Conservation (phyloP, 805 yeast genomes). For the Blastobotrys parvus region DNA sequence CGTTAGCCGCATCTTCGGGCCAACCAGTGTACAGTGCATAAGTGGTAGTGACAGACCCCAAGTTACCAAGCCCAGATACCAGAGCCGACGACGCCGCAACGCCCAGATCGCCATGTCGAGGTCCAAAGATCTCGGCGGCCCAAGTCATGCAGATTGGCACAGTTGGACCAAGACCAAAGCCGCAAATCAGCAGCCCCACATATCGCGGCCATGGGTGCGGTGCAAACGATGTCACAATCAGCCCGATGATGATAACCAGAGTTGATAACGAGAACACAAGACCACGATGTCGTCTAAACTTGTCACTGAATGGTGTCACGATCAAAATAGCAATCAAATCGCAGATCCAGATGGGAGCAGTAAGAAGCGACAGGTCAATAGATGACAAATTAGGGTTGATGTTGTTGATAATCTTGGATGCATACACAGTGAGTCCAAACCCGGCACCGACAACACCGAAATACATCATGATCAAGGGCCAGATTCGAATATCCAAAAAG, state of each 20-base stretch:
- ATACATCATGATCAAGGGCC: constrained; percentile 82
- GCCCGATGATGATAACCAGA: constrained; percentile 61
- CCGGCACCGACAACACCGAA: constrained; percentile 94
- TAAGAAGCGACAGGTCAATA: constrained; percentile 62
- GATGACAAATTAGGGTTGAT: constrained; percentile 56
- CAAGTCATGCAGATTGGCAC: constrained; percentile 84
- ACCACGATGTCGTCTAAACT: constrained; percentile 49
- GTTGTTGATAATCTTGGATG: constrained; percentile 62
- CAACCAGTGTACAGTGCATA: constrained; percentile 82
- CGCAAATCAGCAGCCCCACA: constrained; percentile 73
- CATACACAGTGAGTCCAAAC: constrained; percentile 75
- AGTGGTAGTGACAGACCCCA: constrained; percentile 79
- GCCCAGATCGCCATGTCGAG: constrained; percentile 74
- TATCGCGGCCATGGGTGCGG: constrained; percentile 65
- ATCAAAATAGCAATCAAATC: constrained; percentile 67
- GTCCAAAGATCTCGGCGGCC: constrained; percentile 66
- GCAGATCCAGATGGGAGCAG: constrained; percentile 88
- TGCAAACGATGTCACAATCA: constrained; percentile 71
- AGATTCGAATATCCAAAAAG: constrained; percentile 54
- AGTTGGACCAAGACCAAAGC: constrained; percentile 85
- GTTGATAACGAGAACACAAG: constrained; percentile 55
- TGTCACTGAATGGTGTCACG: constrained; percentile 76
- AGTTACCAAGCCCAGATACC: constrained; percentile 78
- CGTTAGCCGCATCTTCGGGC: constrained; percentile 63
- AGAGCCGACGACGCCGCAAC: constrained; percentile 75